Evolutionary conservation across 1,139 yeast genomes (phyloP).

Genomic region (Debaryomyces coudertii): DNA sequence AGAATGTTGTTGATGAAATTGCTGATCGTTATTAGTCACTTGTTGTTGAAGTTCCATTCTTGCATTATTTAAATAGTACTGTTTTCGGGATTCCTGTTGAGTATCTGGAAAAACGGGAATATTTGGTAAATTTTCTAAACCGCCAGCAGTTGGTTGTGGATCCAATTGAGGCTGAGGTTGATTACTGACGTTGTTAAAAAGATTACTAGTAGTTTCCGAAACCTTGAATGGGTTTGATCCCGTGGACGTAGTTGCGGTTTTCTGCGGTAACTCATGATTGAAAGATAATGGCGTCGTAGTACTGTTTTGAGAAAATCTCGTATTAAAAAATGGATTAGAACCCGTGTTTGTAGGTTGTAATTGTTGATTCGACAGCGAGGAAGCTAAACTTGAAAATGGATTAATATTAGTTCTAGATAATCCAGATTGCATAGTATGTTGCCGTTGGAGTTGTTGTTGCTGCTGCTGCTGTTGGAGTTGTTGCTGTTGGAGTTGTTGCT

Average conservation of each 20-base stretch:
- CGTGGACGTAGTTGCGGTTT: conserved; percentile 34
- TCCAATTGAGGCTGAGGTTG: conserved; percentile 31
- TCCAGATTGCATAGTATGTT: conserved; percentile 18
- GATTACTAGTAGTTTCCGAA: conserved; percentile 38
- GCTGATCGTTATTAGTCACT: conserved; percentile 25
- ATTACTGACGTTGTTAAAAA: conserved; percentile 32
- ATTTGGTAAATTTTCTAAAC: conserved; percentile 63
- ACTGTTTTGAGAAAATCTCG: conserved; percentile 39
- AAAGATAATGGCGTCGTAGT: conserved; percentile 42
- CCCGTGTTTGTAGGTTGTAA: conserved; percentile 19
- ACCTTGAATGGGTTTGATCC: conserved; percentile 53
- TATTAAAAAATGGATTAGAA: conserved; percentile 56
- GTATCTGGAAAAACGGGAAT: conserved; percentile 70
- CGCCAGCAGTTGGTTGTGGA: conserved; percentile 67
- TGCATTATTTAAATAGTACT: conserved; percentile 42
- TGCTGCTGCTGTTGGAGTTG: conserved; percentile 20
- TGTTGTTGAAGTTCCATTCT: conserved; percentile 41
- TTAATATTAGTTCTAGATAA: conserved; percentile 40
- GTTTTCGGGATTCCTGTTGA: conserved; percentile 43
- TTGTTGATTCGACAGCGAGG: conserved; percentile 25
- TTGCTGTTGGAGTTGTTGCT: conserved; percentile 16
- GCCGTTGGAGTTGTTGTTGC: conserved; percentile 18
- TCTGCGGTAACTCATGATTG: conserved; percentile 25
- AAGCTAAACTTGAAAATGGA: conserved; percentile 41
- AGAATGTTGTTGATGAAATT: conserved; percentile 6